Evolutionary conservation across 176 grass and related monocot genomes (phyloP), one percentile per base, ranked within the genome.

Genomic region (Oryza meyeriana): DNA sequence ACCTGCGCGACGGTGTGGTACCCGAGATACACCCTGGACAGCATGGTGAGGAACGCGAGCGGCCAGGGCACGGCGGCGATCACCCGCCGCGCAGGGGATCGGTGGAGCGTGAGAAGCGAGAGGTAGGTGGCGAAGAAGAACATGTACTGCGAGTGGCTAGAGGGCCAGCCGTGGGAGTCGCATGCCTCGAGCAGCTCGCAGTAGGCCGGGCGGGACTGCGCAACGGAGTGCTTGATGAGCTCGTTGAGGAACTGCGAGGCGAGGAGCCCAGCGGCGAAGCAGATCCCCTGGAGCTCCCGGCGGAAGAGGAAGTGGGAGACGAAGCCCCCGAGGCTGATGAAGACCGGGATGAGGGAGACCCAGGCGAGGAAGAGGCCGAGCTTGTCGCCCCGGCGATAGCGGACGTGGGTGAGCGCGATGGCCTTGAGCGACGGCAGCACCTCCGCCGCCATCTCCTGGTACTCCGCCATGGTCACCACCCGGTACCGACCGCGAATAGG

Each of bases 271-370:
- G 87, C 73, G 25, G 89, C 86, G 74, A 95, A 95, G 85, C 80
- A 99, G 45, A 99, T 12, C 25, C 93, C 91, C 76, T 99, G 96
- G 45, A 95, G 85, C 89, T 99, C 96, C 18, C 96, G 93, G 7
- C 96, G 96, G 85, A 99, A 99, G 82, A 99, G 87, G 74, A 99
- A 95, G 87, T 99, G 93, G 36, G 96, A 93, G 52, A 99, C 83
- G 87, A 99, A 99, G 0, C 96, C 96, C 5, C 96, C 96, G 63
- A 99, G 70, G 41, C 87, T 90, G 89, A 99, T 99, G 91, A 99
- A 95, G 39, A 99, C 93, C 2, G 96, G 93, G 62, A 99, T 7
- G 64, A 99, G 96, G 76, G 96, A 99, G 79, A 99, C 85, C 96
- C 96, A 99, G 24, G 93, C 96, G 41, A 99, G 93, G 75, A 84